Base-by-base conservation (phyloP, 306 rosid genomes). In the Hippophae rhamnoides region DNA sequence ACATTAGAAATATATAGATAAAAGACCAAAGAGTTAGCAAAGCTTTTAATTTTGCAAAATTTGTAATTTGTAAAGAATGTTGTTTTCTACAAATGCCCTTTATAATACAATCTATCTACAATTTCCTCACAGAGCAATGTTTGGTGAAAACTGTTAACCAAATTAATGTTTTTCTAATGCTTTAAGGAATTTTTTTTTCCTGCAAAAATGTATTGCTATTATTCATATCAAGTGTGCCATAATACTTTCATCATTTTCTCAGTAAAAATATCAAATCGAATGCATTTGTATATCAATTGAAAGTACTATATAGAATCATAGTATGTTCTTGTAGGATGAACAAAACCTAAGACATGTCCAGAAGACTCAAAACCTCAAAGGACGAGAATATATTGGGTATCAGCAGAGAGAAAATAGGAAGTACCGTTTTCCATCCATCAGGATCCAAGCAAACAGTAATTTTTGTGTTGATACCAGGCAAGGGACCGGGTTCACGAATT, bases 361-460 rank as follows among this genome's bases (percentile, higher is more conserved):
- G 18, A 18, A 58, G 5, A 18, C 31, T 7, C 5, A 23, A 44
- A 47, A n/a, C 13, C 43, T 27, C 63, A 58, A 55, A 13, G 7
- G 25, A 38, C 5, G 23, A 31, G 8, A 41, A 56, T 11, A 18
- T 18, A 9, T 53, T 53, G 50, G 3, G 57, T 57, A 57, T 42
- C 18, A 43, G 49, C 31, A 1, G 51, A 58, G 9, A 45, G 25
- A 60, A 45, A 56, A 62, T 10, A 72, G 72, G 56, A 25, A 77
- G 49, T 87, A 87, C 95, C 74, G 83, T 55, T 49, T 87, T 87
- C 95, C 95, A 87, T 49, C 93, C 95, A 76, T 84, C 93, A 11
- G 89, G 93, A 68, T 87, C 95, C 65, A 69, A 71, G 66, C 89
- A 82, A 71, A 80, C 75, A 54, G 89, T 80, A n/a, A 87, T 82